phyloP scores from a whole-genome alignment of 2,329 filamentous ascomycete genomes.

The Nemania abortiva region DNA sequence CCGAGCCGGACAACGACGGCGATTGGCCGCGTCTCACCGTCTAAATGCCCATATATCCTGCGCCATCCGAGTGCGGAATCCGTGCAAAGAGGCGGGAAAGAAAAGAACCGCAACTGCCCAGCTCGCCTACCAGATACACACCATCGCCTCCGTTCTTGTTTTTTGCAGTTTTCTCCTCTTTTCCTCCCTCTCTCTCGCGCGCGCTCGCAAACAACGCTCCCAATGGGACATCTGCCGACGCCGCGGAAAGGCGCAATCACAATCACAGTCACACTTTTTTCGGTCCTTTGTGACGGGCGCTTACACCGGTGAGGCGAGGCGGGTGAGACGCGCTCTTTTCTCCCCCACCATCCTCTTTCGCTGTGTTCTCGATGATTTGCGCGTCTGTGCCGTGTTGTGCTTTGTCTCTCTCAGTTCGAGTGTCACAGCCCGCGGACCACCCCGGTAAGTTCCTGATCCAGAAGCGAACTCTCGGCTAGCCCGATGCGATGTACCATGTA shows the following conservation, averaged over 20 bases:
- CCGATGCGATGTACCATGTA: conserved; percentile 23
- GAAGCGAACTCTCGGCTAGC: conserved; percentile 22
- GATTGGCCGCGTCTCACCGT: conserved; percentile 42
- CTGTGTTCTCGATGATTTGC: background rate
- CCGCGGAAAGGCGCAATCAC: conserved; percentile 28
- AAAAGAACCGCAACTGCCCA: conserved; percentile 8
- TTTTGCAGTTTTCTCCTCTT: conserved; percentile 1
- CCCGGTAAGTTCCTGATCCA: background rate
- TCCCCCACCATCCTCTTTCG: conserved; percentile 1
- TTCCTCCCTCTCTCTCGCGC: background rate
- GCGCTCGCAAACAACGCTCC: background rate
- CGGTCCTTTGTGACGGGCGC: conserved; percentile 13
- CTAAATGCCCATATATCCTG: conserved; percentile 36
- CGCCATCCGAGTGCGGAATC: conserved; percentile 29
- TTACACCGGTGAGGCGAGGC: conserved; percentile 14
- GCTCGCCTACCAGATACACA: conserved; percentile 6
- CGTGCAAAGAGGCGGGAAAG: conserved; percentile 38
- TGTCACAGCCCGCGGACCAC: background rate
- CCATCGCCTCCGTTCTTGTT: conserved; percentile 4
- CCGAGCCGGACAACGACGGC: conserved; percentile 29
- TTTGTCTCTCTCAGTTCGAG: conserved; percentile 7
- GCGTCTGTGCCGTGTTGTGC: conserved; percentile 6
- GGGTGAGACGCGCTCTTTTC: conserved; percentile 9
- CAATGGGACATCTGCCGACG: conserved; percentile 41
- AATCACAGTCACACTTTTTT: conserved; percentile 36